Conservation (phyloP, 208 protist genomes). For the Tritrichomonas foetus region DNA sequence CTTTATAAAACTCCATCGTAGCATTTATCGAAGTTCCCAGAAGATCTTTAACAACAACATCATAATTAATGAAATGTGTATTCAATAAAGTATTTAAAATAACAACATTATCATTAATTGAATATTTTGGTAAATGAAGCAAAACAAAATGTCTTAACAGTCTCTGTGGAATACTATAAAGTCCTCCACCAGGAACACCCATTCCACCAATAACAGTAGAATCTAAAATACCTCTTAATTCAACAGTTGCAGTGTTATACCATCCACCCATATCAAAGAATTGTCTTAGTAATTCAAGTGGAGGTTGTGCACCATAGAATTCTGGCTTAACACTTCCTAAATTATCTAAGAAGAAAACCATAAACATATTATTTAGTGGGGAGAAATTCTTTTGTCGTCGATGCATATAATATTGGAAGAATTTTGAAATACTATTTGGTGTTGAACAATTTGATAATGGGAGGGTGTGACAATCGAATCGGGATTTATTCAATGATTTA, state of each 20-base stretch:
- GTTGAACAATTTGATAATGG: slow-evolving; percentile 82
- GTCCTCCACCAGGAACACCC: slow-evolving; percentile 69
- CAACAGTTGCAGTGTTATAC: slow-evolving; percentile 84
- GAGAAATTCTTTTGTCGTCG: background rate
- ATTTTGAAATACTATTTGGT: background rate
- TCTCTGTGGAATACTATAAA: slow-evolving; percentile 83
- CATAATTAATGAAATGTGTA: background rate
- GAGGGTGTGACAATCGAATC: slow-evolving; percentile 72
- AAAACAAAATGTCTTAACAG: slow-evolving; percentile 94
- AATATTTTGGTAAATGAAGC: background rate
- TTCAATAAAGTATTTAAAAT: slow-evolving; percentile 63
- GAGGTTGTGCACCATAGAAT: slow-evolving; percentile 86
- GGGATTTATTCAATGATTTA: background rate
- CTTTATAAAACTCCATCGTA: slow-evolving; percentile 58
- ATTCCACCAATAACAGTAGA: slow-evolving; percentile 57
- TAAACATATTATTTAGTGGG: background rate
- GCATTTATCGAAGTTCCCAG: background rate
- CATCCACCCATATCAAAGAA: slow-evolving; percentile 87
- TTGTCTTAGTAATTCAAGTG: slow-evolving; percentile 91
- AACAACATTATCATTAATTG: slow-evolving; percentile 41
- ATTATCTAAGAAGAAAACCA: slow-evolving; percentile 90
- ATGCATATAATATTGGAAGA: background rate
- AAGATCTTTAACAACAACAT: background rate
- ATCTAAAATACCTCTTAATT: slow-evolving; percentile 81
- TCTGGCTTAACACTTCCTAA: slow-evolving; percentile 90